Evolutionary conservation across 129 eudicot genomes (phyloP).

Genomic region (Flaveria brownii): DNA sequence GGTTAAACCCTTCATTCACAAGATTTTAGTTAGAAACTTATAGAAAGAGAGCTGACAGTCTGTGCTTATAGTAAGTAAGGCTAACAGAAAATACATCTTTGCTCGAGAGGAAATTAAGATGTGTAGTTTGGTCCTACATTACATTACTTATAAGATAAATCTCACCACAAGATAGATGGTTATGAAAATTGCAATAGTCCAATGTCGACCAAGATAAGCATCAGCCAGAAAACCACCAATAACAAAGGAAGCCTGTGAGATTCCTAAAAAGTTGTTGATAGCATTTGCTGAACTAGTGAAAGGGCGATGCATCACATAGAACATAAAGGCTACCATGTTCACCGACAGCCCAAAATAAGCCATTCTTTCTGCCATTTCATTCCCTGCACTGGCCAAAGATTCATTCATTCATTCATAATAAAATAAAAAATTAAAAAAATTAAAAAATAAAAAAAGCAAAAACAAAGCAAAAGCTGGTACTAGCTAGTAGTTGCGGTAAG

Average conservation of each 20-base stretch:
- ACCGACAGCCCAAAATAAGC: conserved; percentile 93
- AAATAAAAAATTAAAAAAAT: too few species aligned
- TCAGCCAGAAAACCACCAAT: conserved; percentile 90
- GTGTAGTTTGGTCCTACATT: too few species aligned
- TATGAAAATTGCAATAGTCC: conserved; percentile 95
- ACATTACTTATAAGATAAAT: neutral
- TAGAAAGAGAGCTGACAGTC: neutral
- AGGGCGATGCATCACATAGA: conserved; percentile 92
- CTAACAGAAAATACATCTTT: too few species aligned
- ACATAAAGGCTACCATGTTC: conserved; percentile 94
- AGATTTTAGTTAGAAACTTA: neutral
- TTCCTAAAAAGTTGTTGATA: conserved; percentile 81
- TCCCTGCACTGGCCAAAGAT: conserved; percentile 46
- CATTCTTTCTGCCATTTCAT: conserved; percentile 99
- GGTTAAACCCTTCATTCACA: conserved; percentile 63
- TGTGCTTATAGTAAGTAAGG: too few species aligned
- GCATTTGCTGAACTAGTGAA: conserved; percentile 93
- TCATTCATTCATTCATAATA: neutral
- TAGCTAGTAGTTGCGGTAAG: too few species aligned
- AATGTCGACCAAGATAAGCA: conserved; percentile 93
- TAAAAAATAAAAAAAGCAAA: too few species aligned
- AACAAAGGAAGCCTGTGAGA: conserved; percentile 88
- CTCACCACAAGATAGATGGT: conserved; percentile 81
- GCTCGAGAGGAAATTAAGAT: too few species aligned
- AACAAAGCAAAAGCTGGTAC: too few species aligned